A percentile compares a stretch with the other conserved stretches of the same genome.
These are phyloP conservation scores for Pseudovirgaria hyperparasitica DNA, from an alignment of 2,329 filamentous ascomycete species.

Conservation along the genomic window DNA sequence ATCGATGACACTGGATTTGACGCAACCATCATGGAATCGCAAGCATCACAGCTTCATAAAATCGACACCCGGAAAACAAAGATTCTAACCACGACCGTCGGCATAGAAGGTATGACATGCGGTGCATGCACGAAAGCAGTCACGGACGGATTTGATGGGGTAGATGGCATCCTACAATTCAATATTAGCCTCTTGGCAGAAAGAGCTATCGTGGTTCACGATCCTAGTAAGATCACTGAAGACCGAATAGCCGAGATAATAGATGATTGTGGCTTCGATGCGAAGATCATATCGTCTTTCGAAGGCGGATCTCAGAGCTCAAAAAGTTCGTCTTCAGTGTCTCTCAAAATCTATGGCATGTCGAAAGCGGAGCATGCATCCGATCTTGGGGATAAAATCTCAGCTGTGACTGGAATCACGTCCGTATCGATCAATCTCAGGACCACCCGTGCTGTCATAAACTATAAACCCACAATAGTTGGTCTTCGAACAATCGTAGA, in stretches of 20 bases:
- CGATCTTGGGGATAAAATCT: constrained; percentile 56
- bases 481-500: constrained; percentile 78
- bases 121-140: constrained; percentile 91
- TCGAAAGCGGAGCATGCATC: constrained; percentile 59
- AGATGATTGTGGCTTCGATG: constrained; percentile 83
- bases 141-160: constrained; percentile 63
- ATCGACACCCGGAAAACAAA: constrained; percentile 30
- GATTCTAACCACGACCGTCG: constrained; percentile 63
- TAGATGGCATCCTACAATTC: constrained; percentile 73
- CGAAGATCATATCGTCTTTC: constrained; percentile 65
- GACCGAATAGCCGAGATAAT: constrained; percentile 72
- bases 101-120: constrained; percentile 95
- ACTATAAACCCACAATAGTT: constrained; percentile 56
- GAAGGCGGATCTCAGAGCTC: constrained; percentile 44
- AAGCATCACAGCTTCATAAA: constrained; percentile 26
- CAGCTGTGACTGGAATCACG: constrained; percentile 54
- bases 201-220: constrained; percentile 76
- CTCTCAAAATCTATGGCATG: constrained; percentile 76
- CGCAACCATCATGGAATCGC: constrained; percentile 63
- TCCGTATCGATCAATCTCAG: constrained; percentile 61
- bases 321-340: constrained; percentile 47
- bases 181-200: constrained; percentile 93
- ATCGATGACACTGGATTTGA: constrained; percentile 65
- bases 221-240: constrained; percentile 55
- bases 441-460: constrained; percentile 62